These are phyloP conservation scores for Hanseniaspora lindneri DNA, from an alignment of 805 yeast species.

Conservation along the genomic window DNA sequence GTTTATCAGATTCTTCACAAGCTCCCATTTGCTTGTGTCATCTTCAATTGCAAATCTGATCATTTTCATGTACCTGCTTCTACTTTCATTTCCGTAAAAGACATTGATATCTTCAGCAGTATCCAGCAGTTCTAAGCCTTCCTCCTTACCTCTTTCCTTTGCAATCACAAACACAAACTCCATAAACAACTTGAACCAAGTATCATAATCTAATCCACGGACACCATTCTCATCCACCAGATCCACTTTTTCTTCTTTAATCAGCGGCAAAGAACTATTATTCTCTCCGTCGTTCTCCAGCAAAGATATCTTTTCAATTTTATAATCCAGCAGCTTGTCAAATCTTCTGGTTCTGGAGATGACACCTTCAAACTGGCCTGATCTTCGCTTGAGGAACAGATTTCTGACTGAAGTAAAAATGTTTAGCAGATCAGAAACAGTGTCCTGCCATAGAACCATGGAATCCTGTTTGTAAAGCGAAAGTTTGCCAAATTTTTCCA, in stretches of 20 bases:
- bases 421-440: constrained; percentile 72
- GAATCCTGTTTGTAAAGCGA: constrained; percentile 40
- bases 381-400: constrained; percentile 68
- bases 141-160: constrained; percentile 44
- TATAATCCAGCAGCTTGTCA: constrained; percentile 58
- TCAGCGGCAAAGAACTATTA: constrained; percentile 20
- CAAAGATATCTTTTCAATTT: constrained; percentile 53
- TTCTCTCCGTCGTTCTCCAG: constrained; percentile 42
- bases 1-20: constrained; percentile 52
- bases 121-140: constrained; percentile 58
- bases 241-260: constrained; percentile 34
- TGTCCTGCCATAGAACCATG: constrained; percentile 66
- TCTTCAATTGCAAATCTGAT: constrained; percentile 62
- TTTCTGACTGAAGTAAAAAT: constrained; percentile 65
- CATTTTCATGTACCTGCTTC: constrained; percentile 48
- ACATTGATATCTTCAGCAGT: constrained; percentile 70
- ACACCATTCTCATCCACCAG: constrained; percentile 46
- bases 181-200: constrained; percentile 80
- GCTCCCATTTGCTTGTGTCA: constrained; percentile 40
- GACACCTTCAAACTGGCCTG: constrained; percentile 56
- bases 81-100: constrained; percentile 52
- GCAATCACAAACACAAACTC: constrained; percentile 62
- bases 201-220: constrained; percentile 62
- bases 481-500: constrained; percentile 45
- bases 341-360: constrained; percentile 49